Evolutionary conservation across 2,329 filamentous ascomycete genomes (phyloP).

Genomic region (Fusarium sp.): DNA sequence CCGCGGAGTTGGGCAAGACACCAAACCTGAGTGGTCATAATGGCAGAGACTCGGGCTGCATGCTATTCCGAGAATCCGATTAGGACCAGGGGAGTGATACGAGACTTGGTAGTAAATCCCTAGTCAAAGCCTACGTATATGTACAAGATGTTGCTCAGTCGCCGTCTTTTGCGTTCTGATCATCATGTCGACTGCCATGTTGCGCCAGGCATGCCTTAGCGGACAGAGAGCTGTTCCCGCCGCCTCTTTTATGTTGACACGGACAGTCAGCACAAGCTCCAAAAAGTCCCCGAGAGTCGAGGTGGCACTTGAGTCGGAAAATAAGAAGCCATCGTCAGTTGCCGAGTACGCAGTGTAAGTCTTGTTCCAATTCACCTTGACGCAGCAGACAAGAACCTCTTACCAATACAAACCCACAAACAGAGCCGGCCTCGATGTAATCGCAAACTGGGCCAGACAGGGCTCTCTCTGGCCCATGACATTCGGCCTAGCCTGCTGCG

Average conservation of each 20-base stretch:
- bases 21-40: neutral
- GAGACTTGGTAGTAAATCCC: no score
- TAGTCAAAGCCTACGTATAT: neutral
- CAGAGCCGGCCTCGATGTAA: slow-evolving; percentile 81
- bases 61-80: neutral
- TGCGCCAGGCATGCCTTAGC: neutral
- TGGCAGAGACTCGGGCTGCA: neutral
- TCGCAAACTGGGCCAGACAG: slow-evolving; percentile 87
- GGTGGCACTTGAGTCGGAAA: neutral
- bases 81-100: no score
- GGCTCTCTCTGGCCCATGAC: slow-evolving; percentile 90
- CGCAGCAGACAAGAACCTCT: neutral
- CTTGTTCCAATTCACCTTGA: neutral
- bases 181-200: neutral
- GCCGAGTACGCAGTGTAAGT: neutral
- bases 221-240: neutral
- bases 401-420: neutral
- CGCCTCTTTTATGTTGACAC: neutral
- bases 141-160: neutral
- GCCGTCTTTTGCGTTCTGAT: neutral
- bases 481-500: slow-evolving; percentile 89
- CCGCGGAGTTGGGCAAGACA: neutral
- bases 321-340: neutral
- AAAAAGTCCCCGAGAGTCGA: neutral
- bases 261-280: neutral